phyloP scores from a whole-genome alignment of 2,329 filamentous ascomycete species.

The Curvularia sp. region DNA sequence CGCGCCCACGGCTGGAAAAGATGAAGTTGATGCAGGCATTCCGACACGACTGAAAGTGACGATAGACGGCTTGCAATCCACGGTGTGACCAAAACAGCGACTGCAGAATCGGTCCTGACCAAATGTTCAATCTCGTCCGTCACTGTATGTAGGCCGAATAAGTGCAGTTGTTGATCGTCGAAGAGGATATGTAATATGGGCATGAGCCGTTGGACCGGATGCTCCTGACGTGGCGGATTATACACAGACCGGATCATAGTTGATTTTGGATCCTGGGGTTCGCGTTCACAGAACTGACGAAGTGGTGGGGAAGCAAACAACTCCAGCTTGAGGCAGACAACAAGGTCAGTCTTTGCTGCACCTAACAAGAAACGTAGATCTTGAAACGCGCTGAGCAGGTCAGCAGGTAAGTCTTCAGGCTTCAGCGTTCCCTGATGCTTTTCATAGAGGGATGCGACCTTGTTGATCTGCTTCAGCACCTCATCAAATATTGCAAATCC shows the following conservation, averaged over 20 bases:
- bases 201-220: slow-evolving; percentile 19
- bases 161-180: slow-evolving; percentile 8
- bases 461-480: slow-evolving; percentile 20
- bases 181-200: slow-evolving; percentile 18
- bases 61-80: slow-evolving; percentile 51
- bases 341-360: slow-evolving; percentile 7
- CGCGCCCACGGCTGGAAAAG: slow-evolving; percentile 61
- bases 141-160: slow-evolving; percentile 41
- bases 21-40: slow-evolving; percentile 57
- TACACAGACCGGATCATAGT: background rate
- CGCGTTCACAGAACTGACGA: background rate
- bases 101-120: slow-evolving; percentile 49
- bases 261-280: background rate
- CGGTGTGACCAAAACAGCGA: slow-evolving; percentile 51
- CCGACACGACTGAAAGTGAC: slow-evolving; percentile 56
- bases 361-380: slow-evolving; percentile 21
- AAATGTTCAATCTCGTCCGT: slow-evolving; percentile 57
- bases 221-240: slow-evolving; percentile 10
- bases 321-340: background rate
- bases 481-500: slow-evolving; percentile 25
- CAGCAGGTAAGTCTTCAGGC: slow-evolving; percentile 15
- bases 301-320: background rate
- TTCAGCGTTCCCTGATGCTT: slow-evolving; percentile 8
- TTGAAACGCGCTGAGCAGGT: slow-evolving; percentile 23
- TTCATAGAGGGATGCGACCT: slow-evolving; percentile 11